Conservation (phyloP, 2,329 filamentous ascomycete genomes). For the Bisporella sp. region DNA sequence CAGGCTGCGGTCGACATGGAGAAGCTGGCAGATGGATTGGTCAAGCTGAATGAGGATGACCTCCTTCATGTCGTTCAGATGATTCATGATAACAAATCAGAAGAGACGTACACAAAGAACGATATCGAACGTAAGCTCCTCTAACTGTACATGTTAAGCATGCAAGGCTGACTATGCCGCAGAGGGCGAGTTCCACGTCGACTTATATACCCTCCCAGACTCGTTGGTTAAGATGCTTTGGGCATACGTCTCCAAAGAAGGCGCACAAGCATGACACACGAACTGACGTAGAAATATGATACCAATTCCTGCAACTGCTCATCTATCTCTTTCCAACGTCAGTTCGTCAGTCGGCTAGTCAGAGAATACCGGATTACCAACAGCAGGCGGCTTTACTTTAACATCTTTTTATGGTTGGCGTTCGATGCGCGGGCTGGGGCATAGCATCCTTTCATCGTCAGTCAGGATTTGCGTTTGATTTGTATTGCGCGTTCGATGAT, state of each 20-base stretch:
- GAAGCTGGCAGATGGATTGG: conserved; percentile 87
- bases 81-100: conserved; percentile 93
- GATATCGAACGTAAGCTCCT: conserved; percentile 78
- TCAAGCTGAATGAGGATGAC: conserved; percentile 88
- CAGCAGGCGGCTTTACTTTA: too few species aligned
- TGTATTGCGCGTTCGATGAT: too few species aligned
- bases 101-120: conserved; percentile 94
- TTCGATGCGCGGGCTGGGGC: too few species aligned
- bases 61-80: conserved; percentile 92
- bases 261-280: neutral
- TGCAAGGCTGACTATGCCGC: conserved; percentile 4
- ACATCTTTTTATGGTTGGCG: too few species aligned
- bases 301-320: neutral
- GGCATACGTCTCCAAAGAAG: conserved; percentile 58
- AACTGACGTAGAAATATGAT: neutral
- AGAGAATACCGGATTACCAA: too few species aligned
- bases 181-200: conserved; percentile 97
- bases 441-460: too few species aligned
- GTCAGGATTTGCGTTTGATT: too few species aligned
- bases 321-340: neutral
- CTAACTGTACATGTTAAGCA: neutral
- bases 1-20: conserved; percentile 72
- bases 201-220: conserved; percentile 95
- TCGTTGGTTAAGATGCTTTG: conserved; percentile 85
- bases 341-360: neutral